phyloP scores from a whole-genome alignment of 2,329 filamentous ascomycete species.

The Xenosphaeropsis pyriputrescens region DNA sequence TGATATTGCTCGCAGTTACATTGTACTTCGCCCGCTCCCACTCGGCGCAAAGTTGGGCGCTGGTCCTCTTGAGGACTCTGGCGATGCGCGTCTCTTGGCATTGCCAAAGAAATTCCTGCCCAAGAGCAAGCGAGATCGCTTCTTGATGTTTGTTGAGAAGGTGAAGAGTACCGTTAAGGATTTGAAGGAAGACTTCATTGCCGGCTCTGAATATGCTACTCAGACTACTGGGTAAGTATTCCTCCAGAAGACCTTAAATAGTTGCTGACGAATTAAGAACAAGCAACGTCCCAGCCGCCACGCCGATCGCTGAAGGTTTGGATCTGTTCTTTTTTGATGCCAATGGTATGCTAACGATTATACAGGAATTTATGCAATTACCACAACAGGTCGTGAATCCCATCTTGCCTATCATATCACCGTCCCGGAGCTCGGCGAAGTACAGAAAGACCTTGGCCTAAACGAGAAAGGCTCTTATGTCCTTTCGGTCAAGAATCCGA shows the following conservation, averaged over 20 bases:
- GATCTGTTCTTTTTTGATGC: too few species aligned
- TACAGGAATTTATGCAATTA: constrained; percentile 65
- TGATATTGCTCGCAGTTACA: constrained; percentile 66
- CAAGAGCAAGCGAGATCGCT: constrained; percentile 49
- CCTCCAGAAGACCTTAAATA: background rate
- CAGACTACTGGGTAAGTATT: constrained; percentile 45
- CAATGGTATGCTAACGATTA: too few species aligned
- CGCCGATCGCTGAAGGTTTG: constrained; percentile 51
- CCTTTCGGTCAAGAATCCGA: constrained; percentile 67
- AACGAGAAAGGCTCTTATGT: constrained; percentile 61
- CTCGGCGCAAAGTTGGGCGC: constrained; percentile 51
- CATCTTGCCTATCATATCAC: constrained; percentile 74
- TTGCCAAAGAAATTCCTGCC: constrained; percentile 79
- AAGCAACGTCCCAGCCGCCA: constrained; percentile 47
- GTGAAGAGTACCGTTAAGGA: constrained; percentile 46
- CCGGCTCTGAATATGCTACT: constrained; percentile 54
- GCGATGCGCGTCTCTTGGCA: constrained; percentile 57
- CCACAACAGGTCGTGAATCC: constrained; percentile 52
- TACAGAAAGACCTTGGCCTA: constrained; percentile 65
- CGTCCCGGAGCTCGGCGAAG: constrained; percentile 54
- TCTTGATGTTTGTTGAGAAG: constrained; percentile 77
- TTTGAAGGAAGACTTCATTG: constrained; percentile 59
- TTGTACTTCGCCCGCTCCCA: constrained; percentile 62
- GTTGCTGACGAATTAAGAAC: constrained; percentile 24
- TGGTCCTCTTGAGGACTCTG: constrained; percentile 29